phyloP scores from a whole-genome alignment of 495 filamentous ascomycete species.

The Hypomontagnella submonticulosa region DNA sequence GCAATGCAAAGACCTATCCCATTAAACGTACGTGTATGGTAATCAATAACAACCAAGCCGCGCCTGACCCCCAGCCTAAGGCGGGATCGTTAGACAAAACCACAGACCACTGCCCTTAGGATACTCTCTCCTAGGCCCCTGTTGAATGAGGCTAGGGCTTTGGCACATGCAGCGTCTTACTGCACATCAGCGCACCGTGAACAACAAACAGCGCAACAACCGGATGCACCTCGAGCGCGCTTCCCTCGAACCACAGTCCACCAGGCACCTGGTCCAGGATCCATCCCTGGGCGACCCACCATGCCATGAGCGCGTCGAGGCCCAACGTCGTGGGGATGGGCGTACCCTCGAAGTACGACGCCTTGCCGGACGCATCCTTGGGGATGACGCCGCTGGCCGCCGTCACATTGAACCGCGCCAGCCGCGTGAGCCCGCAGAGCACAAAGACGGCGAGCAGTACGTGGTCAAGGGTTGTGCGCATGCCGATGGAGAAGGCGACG shows the following conservation, averaged over 20 bases:
- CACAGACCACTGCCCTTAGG: neutral
- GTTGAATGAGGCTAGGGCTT: slow-evolving; percentile 70
- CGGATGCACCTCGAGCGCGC: slow-evolving; percentile 86
- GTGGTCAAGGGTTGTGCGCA: slow-evolving; percentile 88
- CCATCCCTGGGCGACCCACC: slow-evolving; percentile 85
- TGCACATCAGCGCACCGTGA: slow-evolving; percentile 92
- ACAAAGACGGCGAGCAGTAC: slow-evolving; percentile 89
- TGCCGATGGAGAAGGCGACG: slow-evolving; percentile 87
- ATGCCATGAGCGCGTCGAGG: slow-evolving; percentile 86
- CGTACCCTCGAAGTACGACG: slow-evolving; percentile 94
- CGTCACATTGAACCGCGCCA: slow-evolving; percentile 98
- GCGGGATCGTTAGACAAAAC: neutral
- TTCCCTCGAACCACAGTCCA: slow-evolving; percentile 72
- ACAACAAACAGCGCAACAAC: slow-evolving; percentile 81
- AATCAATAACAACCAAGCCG: too few species aligned
- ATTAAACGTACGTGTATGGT: too few species aligned
- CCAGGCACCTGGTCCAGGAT: slow-evolving; percentile 78
- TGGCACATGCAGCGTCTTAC: slow-evolving; percentile 94
- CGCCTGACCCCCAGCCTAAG: too few species aligned
- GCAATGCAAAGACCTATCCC: too few species aligned
- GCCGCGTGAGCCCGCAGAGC: slow-evolving; percentile 90
- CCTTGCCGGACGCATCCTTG: slow-evolving; percentile 91
- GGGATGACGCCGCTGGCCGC: slow-evolving; percentile 74
- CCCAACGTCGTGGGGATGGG: slow-evolving; percentile 90
- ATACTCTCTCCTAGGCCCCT: neutral